phyloP scores from a whole-genome alignment of 1,284 basidiomycete genomes.

The Anthracocystis walkeri region DNA sequence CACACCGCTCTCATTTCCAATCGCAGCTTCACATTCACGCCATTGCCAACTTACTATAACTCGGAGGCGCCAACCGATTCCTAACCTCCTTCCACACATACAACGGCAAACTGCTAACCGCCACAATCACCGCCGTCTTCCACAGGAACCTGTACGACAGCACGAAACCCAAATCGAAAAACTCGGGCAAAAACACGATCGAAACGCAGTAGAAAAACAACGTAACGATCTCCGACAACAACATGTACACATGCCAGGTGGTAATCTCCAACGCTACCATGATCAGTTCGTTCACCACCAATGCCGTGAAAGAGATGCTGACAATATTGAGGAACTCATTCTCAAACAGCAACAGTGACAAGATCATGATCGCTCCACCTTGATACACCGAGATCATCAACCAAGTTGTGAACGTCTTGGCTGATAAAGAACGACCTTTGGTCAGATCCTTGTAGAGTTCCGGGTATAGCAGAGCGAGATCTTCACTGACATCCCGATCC shows the following conservation, averaged over 20 bases:
- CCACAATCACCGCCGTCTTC: slow-evolving; percentile 90
- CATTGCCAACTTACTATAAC: slow-evolving; percentile 81
- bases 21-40: slow-evolving; percentile 22
- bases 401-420: slow-evolving; percentile 99
- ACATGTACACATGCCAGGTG: slow-evolving; percentile 98
- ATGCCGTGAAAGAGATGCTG: slow-evolving; percentile 94
- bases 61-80: slow-evolving; percentile 88
- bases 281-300: slow-evolving; percentile 96
- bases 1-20: neutral
- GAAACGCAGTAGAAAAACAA: slow-evolving; percentile 89
- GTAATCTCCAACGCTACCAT: slow-evolving; percentile 99
- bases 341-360: slow-evolving; percentile 94
- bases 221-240: slow-evolving; percentile 89
- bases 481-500: slow-evolving; percentile 95
- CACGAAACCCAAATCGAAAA: slow-evolving; percentile 95
- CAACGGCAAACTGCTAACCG: slow-evolving; percentile 86
- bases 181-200: slow-evolving; percentile 93
- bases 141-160: slow-evolving; percentile 87
- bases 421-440: slow-evolving; percentile 77
- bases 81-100: slow-evolving; percentile 90
- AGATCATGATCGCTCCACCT: slow-evolving; percentile 98
- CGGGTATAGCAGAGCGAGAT: slow-evolving; percentile 92
- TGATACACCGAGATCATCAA: slow-evolving; percentile 97
- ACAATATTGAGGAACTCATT: slow-evolving; percentile 98
- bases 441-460: slow-evolving; percentile 98